Base-by-base conservation (phyloP, 192 early-diverging fungal species). In the Linnemannia elongata region DNA sequence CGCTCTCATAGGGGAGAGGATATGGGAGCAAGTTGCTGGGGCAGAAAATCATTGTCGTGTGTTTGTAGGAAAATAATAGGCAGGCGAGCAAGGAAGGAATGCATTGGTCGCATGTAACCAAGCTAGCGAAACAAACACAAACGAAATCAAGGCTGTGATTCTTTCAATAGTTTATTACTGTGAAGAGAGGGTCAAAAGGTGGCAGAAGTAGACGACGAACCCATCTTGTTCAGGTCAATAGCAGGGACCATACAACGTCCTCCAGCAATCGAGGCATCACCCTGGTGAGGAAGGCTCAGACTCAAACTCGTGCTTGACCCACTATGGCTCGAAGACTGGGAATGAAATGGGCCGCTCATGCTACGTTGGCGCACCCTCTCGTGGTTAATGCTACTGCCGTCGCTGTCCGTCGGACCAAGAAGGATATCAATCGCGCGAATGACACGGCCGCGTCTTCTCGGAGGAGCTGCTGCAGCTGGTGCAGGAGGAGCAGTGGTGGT, bases 391-490 rank as follows among this genome's bases (percentile, higher is more conserved):
- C 72, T 73, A 30, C 72, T 45, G n/a, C 72, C 42, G 44, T 73
- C 30, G n/a, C 44, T 52, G 72, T 45, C 72, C n/a, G 75, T 54
- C 6, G 75, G 75, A n/a, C 78, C 78, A 22, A 79, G 78, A 30
- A 79, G 72, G 55, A 52, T 69, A 24, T 79, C 78, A 12, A 79
- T 79, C 15, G 44, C 71, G 17, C 72, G 70, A 17, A 79, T 79
- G 39, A 73, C 78, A 66, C 60, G 60, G 4, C 60, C 60, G 30
- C 60, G 60, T 66, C 60, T 66, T 10, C 27, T 66, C 9, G 60
- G 60, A 3, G 30, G 27, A 33, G 27, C 27, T n/a, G 13, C 10
- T 35, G 60, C 10, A 33, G 60, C 9, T 4, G 30, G 30, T 13
- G 15, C 30, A 15, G 60, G 60, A 66, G 27, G 27, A 27, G 24